A percentile compares a stretch with the other conserved stretches of the same genome.
phyloP scores from a whole-genome alignment of 345 rosid species.

The Geranium brycei region DNA sequence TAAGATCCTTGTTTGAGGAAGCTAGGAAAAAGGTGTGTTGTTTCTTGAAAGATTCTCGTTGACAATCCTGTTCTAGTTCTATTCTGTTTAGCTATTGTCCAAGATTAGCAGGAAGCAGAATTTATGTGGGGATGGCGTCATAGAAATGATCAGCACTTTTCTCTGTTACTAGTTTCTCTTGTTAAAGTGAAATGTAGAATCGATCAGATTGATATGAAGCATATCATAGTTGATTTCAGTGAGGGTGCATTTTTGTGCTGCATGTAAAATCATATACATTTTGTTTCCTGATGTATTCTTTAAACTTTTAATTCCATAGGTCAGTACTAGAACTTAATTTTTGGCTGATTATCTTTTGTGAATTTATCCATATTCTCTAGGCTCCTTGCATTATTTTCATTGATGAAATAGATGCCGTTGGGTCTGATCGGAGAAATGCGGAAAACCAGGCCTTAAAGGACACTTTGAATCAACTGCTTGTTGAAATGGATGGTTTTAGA shows the following conservation, averaged over 20 bases:
- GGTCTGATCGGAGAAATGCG: conserved; percentile 96
- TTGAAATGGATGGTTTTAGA: conserved; percentile 99
- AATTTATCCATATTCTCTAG: conserved; percentile 43
- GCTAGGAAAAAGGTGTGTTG: conserved; percentile 76
- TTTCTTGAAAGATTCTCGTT: background rate
- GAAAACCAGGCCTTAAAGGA: conserved; percentile 87
- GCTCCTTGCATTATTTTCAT: conserved; percentile 97
- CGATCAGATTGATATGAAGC: background rate
- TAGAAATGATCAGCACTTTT: background rate
- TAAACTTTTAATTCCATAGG: too few species aligned
- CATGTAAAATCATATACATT: background rate
- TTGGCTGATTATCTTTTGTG: conserved; percentile 12
- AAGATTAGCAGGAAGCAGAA: background rate
- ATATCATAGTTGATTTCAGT: background rate
- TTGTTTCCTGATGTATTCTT: background rate
- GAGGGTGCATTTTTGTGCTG: background rate
- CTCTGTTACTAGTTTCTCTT: too few species aligned
- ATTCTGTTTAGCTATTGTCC: background rate
- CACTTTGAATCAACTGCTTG: conserved; percentile 96
- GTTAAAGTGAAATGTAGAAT: background rate
- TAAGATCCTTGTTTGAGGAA: conserved; percentile 90
- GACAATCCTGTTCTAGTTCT: background rate
- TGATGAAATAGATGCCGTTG: conserved; percentile 98
- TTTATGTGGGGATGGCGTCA: background rate
- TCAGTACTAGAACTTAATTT: too few species aligned